Base-by-base conservation (phyloP, 352 stramenopile genomes). In the Pythium aristosporum region DNA sequence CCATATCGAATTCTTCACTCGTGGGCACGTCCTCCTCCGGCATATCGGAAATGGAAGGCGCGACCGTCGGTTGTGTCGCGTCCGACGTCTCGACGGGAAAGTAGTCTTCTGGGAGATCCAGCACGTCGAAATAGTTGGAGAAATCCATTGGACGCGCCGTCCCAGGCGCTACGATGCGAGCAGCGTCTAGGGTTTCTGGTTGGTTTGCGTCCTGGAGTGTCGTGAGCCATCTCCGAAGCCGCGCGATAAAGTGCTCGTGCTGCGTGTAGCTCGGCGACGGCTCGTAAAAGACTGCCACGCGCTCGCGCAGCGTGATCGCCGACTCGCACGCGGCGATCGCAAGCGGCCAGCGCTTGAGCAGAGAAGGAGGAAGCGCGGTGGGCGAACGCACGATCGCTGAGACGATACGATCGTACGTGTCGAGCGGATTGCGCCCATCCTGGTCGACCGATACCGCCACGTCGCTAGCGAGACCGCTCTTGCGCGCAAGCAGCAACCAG, bases 291-390 rank as follows among this genome's bases (percentile, higher is more conserved):
- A 39, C 11, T 6, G 57, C 44, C 12, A 58, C 48, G 49, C 58
- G 39, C n/a, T 20, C 39, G 28, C 58, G 58, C 36, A 65, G 39
- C 49, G 49, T 48, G 47, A 65, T 55, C 37, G 58, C 58, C 48
- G 36, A 34, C 34, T 52, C 23, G 41, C 47, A 65, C 3, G 58
- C 48, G 5, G 10, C 36, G 9, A 65, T 11, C 37, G 47, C 58
- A n/a, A 34, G 57, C 30, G 39, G 41, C 49, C 23, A 48, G 3
- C 8, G 39, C 15, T 66, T 12, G 10, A 39, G 39, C 10, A 16
- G 3, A 12, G 41, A 15, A 28, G 59, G 7, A 18, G 57, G n/a
- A 12, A 51, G 53, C 42, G 37, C 13, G 10, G 16, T 11, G 1
- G 49, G 59, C 15, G 46, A 21, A 18, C 25, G 16, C 15, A 41